phyloP scores from a whole-genome alignment of 1,284 basidiomycete genomes.

The Heliocybe sulcata region DNA sequence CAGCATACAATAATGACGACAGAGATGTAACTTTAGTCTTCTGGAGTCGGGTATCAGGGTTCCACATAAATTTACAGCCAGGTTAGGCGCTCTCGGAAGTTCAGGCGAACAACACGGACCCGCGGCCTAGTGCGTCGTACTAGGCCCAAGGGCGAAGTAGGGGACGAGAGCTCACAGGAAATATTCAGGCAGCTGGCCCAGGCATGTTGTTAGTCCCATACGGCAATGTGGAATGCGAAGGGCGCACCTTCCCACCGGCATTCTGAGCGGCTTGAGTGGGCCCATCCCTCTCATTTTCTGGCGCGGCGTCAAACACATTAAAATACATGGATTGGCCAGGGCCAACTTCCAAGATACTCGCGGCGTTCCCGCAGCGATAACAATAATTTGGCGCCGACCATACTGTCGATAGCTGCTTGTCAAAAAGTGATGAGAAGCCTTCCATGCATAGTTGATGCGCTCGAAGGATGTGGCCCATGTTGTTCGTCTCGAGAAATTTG shows the following conservation, averaged over 20 bases:
- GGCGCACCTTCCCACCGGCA: slow-evolving; percentile 57
- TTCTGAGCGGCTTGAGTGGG: slow-evolving; percentile 65
- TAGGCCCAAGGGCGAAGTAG: not conserved
- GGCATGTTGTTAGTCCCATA: slow-evolving; percentile 3
- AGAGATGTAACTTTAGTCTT: not conserved
- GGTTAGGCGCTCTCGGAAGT: too few species aligned
- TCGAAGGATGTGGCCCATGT: slow-evolving; percentile 95
- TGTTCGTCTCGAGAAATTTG: slow-evolving; percentile 92
- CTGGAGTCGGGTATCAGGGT: not conserved
- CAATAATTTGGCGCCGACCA: slow-evolving; percentile 99
- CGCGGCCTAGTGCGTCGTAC: not conserved
- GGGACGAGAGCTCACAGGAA: slow-evolving; percentile 39
- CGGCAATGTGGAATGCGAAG: not conserved
- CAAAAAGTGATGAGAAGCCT: slow-evolving; percentile 92
- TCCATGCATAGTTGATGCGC: slow-evolving; percentile 99
- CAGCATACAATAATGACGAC: not conserved
- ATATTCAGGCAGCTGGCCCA: slow-evolving; percentile 58
- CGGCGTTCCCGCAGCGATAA: slow-evolving; percentile 96
- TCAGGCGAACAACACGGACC: not conserved
- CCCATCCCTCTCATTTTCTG: slow-evolving; percentile 91
- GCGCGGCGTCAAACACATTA: slow-evolving; percentile 98
- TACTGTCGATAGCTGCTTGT: slow-evolving; percentile 92
- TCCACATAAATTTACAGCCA: not conserved
- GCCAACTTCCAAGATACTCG: slow-evolving; percentile 93
- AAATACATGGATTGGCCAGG: slow-evolving; percentile 89